These are phyloP conservation scores for Scedosporium apiospermum DNA, from an alignment of 2,329 filamentous ascomycete genomes.

Conservation along the genomic window DNA sequence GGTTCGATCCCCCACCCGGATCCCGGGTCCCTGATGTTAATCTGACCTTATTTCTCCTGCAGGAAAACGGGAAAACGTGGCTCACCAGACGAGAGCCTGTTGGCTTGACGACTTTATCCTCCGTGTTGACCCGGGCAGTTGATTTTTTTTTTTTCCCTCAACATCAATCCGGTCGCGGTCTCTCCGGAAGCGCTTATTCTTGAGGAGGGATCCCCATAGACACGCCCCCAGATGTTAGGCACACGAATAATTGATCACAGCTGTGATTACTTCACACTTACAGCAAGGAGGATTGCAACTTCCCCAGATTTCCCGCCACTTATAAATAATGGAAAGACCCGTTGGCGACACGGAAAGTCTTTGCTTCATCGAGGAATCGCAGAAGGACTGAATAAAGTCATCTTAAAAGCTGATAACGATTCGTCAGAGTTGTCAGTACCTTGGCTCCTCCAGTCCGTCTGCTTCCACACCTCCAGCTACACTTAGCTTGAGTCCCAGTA, in stretches of 20 bases:
- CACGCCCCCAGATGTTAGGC: no score
- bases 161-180: neutral
- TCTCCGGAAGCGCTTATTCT: neutral
- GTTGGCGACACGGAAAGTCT: neutral
- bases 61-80: neutral
- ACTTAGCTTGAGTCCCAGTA: no score
- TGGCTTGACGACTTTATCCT: neutral
- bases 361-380: neutral
- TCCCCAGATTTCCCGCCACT: neutral
- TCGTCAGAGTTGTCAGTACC: no score
- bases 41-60: conserved; percentile 2
- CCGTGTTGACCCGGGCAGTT: neutral
- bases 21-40: neutral
- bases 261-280: neutral
- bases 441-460: no score
- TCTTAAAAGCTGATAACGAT: neutral
- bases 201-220: no score
- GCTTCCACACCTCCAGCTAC: no score
- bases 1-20: conserved; percentile 4
- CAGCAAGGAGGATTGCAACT: neutral
- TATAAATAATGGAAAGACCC: neutral
- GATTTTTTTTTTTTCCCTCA: neutral
- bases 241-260: no score
- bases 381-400: neutral
- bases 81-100: neutral